Evolutionary conservation across 228 moss, liverwort and hornwort species (phyloP), one percentile per base, ranked within the genome.

Genomic region (Sphagnum magellanicum): DNA sequence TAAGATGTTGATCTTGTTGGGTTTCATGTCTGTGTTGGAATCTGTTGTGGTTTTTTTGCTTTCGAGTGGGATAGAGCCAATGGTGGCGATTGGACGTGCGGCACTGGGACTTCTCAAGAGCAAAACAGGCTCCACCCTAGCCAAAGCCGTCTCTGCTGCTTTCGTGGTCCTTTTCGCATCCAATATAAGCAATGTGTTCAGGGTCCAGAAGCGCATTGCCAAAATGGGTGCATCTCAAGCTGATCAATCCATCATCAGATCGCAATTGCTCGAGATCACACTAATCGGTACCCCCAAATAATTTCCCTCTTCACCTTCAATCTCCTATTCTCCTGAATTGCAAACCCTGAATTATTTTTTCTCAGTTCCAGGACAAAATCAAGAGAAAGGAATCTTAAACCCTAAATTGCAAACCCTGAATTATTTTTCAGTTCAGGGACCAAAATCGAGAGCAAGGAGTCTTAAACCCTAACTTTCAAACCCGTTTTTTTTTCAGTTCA

Each of bases 151-250:
- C 61, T 75, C 77, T 12, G 77, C 79, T 46, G 73, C 75, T 16
- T 60, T 77, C 4, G 72, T 77, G 66, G 69, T 73, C 64, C 82
- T 82, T 6, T 71, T 86, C 51, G 86, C 82, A 58, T 79, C 77
- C 9, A 73, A 79, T 53, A 11, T 79, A 61, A 68, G 71, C 60
- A 68, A 58, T 1, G 7, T 71, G 5, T 61, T 75, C 71, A 71
- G 68, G 60, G 7, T 73, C 61, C 74, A 61, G 64, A 61, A 64
- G 63, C 79, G 60, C 51, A 64, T 77, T 53, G 50, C 65, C 50
- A 72, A 60, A 50, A 64, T 6, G 16, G 72, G 69, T 50, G 68
- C 69, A 53, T 6, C 68, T 6, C 61, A 16, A 52, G 55, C 70
- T 49, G 79, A 81, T 32, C 72, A 66, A 52, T 32, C 66, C 16